A percentile compares a stretch with the other conserved stretches of the same genome.
Conservation (phyloP, 495 filamentous ascomycete genomes). For the Pseudomonodictys pantanalensis region DNA sequence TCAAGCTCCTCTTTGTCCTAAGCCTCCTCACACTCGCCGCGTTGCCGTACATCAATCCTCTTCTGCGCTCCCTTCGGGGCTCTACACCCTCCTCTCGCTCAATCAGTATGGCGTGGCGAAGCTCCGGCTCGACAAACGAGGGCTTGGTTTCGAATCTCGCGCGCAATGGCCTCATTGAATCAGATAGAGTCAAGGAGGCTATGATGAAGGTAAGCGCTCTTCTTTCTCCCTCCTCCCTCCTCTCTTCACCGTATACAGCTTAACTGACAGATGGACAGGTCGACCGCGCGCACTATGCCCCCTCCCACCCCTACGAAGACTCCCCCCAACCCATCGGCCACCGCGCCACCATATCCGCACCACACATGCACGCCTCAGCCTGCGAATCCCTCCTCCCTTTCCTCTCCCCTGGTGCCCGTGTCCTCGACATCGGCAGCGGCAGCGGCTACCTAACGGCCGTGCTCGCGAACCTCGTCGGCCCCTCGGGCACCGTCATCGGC, state of each 20-base stretch:
- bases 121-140: constrained; percentile 72
- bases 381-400: constrained; percentile 52
- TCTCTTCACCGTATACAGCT: constrained; percentile 6
- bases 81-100: neutral
- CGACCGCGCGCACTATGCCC: constrained; percentile 82
- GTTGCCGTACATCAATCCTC: constrained; percentile 13
- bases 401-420: constrained; percentile 50
- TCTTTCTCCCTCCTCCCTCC: neutral
- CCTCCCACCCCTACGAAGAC: constrained; percentile 72
- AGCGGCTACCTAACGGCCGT: constrained; percentile 91
- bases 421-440: constrained; percentile 88
- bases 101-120: constrained; percentile 82
- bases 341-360: constrained; percentile 86
- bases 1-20: neutral
- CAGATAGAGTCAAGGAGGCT: constrained; percentile 67
- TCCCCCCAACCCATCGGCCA: constrained; percentile 87
- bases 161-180: constrained; percentile 66
- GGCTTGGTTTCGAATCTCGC: constrained; percentile 78
- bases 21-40: constrained; percentile 1
- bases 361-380: constrained; percentile 89
- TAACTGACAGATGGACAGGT: constrained; percentile 61
- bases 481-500: constrained; percentile 66
- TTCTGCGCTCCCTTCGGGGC: constrained; percentile 22
- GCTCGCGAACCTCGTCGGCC: constrained; percentile 72
- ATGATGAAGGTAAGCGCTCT: constrained; percentile 62